A percentile compares a stretch with the other conserved stretches of the same genome.
Evolutionary conservation across 2,329 filamentous ascomycete genomes (phyloP).

Genomic region (Ophiognomonia clavigignenti-juglandacearum): DNA sequence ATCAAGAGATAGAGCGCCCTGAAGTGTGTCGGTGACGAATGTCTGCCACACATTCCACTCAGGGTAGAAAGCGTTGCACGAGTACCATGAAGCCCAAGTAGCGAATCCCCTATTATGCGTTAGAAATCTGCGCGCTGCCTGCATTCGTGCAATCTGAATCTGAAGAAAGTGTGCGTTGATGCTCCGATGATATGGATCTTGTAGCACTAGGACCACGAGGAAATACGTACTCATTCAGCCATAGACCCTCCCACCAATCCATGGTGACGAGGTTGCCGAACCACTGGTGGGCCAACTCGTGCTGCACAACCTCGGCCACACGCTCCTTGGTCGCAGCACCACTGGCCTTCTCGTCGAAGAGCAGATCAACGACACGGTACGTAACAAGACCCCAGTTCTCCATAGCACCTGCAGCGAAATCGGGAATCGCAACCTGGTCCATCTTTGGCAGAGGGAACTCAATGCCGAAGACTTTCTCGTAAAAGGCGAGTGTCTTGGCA

Average conservation of each 20-base stretch:
- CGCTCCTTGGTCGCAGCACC: slow-evolving; percentile 87
- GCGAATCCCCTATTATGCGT: too few species aligned
- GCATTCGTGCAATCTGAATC: too few species aligned
- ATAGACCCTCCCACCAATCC: slow-evolving; percentile 91
- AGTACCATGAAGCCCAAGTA: slow-evolving; percentile 81
- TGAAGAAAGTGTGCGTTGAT: too few species aligned
- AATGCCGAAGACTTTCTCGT: slow-evolving; percentile 90
- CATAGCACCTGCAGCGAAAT: slow-evolving; percentile 95
- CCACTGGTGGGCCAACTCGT: slow-evolving; percentile 93
- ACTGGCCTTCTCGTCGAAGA: slow-evolving; percentile 88
- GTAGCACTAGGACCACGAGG: too few species aligned
- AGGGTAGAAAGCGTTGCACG: slow-evolving; percentile 90
- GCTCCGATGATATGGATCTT: too few species aligned
- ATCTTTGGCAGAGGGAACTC: slow-evolving; percentile 87
- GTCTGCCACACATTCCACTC: slow-evolving; percentile 98
- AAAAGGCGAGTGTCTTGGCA: slow-evolving; percentile 85
- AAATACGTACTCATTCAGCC: slow-evolving; percentile 94
- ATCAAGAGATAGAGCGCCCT: slow-evolving; percentile 81
- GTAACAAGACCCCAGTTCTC: slow-evolving; percentile 98
- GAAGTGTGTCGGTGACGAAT: slow-evolving; percentile 89
- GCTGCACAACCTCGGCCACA: slow-evolving; percentile 92
- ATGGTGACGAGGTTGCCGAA: slow-evolving; percentile 89
- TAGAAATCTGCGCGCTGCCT: too few species aligned
- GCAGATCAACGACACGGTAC: slow-evolving; percentile 85
- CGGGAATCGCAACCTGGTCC: slow-evolving; percentile 94